These are phyloP conservation scores for Chenopodium berlandieri DNA, from an alignment of 148 eudicot species.

Conservation along the genomic window DNA sequence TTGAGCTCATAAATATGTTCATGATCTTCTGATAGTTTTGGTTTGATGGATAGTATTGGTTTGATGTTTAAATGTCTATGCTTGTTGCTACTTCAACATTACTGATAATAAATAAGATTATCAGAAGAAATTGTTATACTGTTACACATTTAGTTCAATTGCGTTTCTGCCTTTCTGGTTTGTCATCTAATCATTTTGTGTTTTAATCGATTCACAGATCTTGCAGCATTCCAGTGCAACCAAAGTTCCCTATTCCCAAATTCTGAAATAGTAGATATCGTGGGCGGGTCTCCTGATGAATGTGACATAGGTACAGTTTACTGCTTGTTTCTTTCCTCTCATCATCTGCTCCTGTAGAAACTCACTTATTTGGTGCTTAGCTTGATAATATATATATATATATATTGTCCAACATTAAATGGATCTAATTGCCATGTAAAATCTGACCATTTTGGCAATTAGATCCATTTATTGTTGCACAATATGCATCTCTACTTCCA, in stretches of 20 bases:
- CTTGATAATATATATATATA: too few relatives aligned
- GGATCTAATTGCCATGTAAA: too few relatives aligned
- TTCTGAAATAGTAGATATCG: constrained; percentile 58
- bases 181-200: not conserved
- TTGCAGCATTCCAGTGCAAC: constrained; percentile 57
- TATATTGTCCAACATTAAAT: too few relatives aligned
- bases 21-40: too few relatives aligned
- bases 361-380: too few relatives aligned
- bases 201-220: constrained; percentile 35
- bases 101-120: not conserved
- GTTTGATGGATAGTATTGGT: not conserved
- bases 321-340: not conserved
- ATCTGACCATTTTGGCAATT: too few relatives aligned
- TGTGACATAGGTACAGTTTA: constrained; percentile 49
- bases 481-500: too few relatives aligned
- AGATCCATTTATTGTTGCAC: too few relatives aligned
- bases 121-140: not conserved
- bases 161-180: not conserved
- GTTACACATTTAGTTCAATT: not conserved
- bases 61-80: not conserved
- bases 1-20: not conserved
- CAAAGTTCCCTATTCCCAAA: constrained; percentile 57
- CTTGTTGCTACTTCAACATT: not conserved
- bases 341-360: not conserved
- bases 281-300: constrained; percentile 33